phyloP scores from a whole-genome alignment of 805 yeast genomes.

The Cyberlindnera veronae region DNA sequence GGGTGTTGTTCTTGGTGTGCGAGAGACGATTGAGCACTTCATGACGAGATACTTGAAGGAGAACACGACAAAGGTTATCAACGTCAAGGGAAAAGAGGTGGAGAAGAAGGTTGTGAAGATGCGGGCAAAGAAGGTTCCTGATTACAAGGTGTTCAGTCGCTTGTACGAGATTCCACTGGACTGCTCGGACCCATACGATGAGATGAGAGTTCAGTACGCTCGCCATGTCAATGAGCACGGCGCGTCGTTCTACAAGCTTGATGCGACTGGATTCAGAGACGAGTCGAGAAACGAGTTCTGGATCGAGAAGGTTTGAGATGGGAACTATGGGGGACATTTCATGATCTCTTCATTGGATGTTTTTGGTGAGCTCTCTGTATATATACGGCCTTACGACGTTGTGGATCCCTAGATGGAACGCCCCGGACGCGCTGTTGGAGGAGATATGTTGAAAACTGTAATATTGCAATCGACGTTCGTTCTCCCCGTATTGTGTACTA shows the following conservation, averaged over 20 bases:
- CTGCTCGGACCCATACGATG: constrained; percentile 29
- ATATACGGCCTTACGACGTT: too few species aligned
- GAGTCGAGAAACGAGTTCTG: constrained; percentile 25
- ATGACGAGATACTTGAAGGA: constrained; percentile 29
- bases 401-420: too few species aligned
- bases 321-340: too few species aligned
- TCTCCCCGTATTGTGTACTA: too few species aligned
- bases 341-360: too few species aligned
- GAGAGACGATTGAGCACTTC: constrained; percentile 49
- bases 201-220: constrained; percentile 24
- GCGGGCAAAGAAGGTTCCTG: constrained; percentile 21
- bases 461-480: too few species aligned
- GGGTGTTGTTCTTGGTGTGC: constrained; percentile 49
- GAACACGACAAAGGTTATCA: constrained; percentile 28
- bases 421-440: too few species aligned
- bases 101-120: constrained; percentile 18
- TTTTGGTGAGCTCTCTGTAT: too few species aligned
- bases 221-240: constrained; percentile 24
- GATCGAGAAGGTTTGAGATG: constrained; percentile 28
- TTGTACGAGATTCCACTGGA: constrained; percentile 24
- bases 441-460: too few species aligned
- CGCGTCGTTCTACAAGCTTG: constrained; percentile 20
- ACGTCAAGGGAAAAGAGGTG: constrained; percentile 7
- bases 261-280: constrained; percentile 19
- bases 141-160: constrained; percentile 24